Evolutionary conservation across 768 basidiomycete genomes (phyloP).

Genomic region (Rhodotorula sphaerocarpa): DNA sequence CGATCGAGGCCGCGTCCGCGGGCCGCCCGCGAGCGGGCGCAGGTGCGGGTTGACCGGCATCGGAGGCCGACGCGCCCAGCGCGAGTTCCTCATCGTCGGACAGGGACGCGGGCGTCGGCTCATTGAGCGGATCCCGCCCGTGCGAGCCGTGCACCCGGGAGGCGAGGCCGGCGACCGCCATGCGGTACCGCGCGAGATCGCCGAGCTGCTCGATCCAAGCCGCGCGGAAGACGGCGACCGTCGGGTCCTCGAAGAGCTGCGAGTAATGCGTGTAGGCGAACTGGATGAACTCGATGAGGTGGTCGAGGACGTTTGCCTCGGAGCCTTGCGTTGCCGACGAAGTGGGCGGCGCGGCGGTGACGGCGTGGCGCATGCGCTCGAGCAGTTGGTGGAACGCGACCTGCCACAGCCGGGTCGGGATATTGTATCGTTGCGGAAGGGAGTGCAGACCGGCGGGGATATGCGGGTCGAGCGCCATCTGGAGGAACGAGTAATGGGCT

Average conservation of each 20-base stretch:
- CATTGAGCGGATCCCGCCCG: no score
- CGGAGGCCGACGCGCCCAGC: no score
- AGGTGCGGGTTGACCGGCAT: not conserved
- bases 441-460: slow-evolving; percentile 81
- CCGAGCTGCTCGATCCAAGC: slow-evolving; percentile 96
- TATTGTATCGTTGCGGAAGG: slow-evolving; percentile 90
- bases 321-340: not conserved
- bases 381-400: slow-evolving; percentile 82
- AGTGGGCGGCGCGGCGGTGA: slow-evolving; percentile 48
- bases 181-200: slow-evolving; percentile 86
- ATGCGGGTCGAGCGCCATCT: slow-evolving; percentile 72
- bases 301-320: slow-evolving; percentile 62
- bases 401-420: slow-evolving; percentile 86
- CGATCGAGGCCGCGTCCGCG: slow-evolving; percentile 54
- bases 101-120: no score
- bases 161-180: slow-evolving; percentile 71
- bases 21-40: not conserved
- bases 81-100: no score
- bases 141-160: slow-evolving; percentile 17
- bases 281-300: slow-evolving; percentile 87
- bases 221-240: slow-evolving; percentile 59
- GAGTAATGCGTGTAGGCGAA: slow-evolving; percentile 94
- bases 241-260: slow-evolving; percentile 71
- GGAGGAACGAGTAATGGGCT: slow-evolving; percentile 76
- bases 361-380: slow-evolving; percentile 78